Conservation (phyloP, 495 filamentous ascomycete species). For the Lasiosphaeria ovina region DNA sequence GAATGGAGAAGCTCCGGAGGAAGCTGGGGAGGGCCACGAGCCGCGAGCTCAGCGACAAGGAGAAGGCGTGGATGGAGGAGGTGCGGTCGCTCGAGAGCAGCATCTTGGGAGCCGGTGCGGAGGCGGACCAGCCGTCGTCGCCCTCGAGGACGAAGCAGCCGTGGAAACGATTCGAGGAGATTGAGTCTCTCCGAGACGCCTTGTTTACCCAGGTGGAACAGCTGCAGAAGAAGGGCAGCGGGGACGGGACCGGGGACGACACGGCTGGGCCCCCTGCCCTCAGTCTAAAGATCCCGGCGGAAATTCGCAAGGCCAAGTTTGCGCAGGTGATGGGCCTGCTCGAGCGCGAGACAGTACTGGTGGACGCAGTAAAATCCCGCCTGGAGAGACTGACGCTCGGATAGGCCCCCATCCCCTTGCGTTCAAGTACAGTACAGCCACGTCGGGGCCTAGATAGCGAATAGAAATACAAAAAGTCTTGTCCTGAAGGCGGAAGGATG, state of each 20-base stretch:
- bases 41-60: constrained; percentile 69
- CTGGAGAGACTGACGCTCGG: constrained; percentile 34
- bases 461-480: background rate
- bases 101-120: constrained; percentile 37
- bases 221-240: constrained; percentile 30
- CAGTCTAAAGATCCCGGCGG: constrained; percentile 58
- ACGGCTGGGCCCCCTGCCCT: constrained; percentile 24
- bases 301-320: constrained; percentile 65
- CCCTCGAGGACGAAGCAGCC: constrained; percentile 35
- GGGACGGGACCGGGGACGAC: constrained; percentile 31
- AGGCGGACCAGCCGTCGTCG: constrained; percentile 11
- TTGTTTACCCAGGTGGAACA: constrained; percentile 51
- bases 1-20: constrained; percentile 62
- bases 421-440: background rate
- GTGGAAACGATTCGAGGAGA: constrained; percentile 49
- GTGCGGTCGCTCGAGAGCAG: constrained; percentile 50
- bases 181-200: constrained; percentile 45
- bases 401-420: constrained; percentile 8
- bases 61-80: constrained; percentile 65
- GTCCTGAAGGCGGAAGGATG: too few species aligned
- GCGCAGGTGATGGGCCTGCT: constrained; percentile 67
- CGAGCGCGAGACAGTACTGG: constrained; percentile 62
- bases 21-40: constrained; percentile 58
- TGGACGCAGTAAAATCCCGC: constrained; percentile 44
- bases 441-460: constrained; percentile 9